Evolutionary conservation across 2,329 filamentous ascomycete genomes (phyloP).

Genomic region (Teratosphaeria pseudoeucalypti): DNA sequence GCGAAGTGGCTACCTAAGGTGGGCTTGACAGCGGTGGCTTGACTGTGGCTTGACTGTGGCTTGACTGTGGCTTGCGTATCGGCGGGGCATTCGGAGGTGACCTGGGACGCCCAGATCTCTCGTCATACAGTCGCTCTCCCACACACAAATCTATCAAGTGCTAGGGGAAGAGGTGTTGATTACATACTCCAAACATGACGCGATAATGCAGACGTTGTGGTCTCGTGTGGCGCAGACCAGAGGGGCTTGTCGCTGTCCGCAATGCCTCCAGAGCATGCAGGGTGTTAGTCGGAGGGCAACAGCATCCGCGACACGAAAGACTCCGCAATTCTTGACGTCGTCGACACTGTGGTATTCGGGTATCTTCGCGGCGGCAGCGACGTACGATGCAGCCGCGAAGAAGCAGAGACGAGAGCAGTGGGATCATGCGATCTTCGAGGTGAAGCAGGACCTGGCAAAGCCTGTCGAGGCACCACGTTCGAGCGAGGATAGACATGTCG

Average conservation of each 20-base stretch:
- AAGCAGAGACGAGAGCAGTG: conserved; percentile 48
- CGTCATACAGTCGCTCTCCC: background rate
- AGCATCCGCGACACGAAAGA: conserved; percentile 40
- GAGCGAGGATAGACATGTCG: background rate
- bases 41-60: background rate
- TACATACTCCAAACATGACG: conserved; percentile 4
- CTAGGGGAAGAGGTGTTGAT: background rate
- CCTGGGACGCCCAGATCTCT: background rate
- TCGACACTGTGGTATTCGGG: conserved; percentile 57
- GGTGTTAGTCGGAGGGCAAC: conserved; percentile 42
- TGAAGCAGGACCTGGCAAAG: conserved; percentile 37
- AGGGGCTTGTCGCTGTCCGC: conserved; percentile 51
- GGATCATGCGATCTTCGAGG: conserved; percentile 50
- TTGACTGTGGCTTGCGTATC: background rate
- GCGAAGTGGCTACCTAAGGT: background rate
- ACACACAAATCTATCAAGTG: background rate
- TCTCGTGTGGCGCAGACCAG: conserved; percentile 55
- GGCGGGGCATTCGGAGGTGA: background rate
- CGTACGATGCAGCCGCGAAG: conserved; percentile 52
- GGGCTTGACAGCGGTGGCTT: background rate
- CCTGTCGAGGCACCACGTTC: background rate
- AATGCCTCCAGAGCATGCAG: conserved; percentile 44
- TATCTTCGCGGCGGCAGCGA: conserved; percentile 54
- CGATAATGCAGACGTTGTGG: conserved; percentile 57
- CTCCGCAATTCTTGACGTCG: conserved; percentile 40